A percentile compares a stretch with the other conserved stretches of the same genome.
phyloP scores from a whole-genome alignment of 2,329 filamentous ascomycete species.

The Phialophora tarda region DNA sequence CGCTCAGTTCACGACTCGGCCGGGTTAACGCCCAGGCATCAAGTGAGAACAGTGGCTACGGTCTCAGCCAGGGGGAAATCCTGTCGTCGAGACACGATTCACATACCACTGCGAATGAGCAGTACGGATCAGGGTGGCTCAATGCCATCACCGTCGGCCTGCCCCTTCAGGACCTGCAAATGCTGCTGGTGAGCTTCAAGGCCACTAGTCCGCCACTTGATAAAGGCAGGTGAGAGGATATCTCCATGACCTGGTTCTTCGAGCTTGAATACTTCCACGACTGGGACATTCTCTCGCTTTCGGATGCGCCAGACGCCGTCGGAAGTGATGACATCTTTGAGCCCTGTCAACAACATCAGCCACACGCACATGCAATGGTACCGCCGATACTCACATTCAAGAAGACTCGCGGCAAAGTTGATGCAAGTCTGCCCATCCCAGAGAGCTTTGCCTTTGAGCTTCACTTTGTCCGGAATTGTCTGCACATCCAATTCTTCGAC shows the following conservation, averaged over 20 bases:
- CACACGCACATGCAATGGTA: not conserved
- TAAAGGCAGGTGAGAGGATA: constrained; percentile 78
- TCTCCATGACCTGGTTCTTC: constrained; percentile 76
- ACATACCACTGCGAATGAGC: not conserved
- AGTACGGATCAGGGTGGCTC: constrained; percentile 7
- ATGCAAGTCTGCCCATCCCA: constrained; percentile 97
- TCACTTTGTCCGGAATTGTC: constrained; percentile 76
- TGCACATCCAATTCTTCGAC: constrained; percentile 82
- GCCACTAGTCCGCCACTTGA: constrained; percentile 66
- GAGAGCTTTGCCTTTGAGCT: constrained; percentile 65
- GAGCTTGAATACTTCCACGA: constrained; percentile 75
- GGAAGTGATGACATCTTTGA: constrained; percentile 63
- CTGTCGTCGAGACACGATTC: not conserved
- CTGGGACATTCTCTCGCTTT: constrained; percentile 64
- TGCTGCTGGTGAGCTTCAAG: constrained; percentile 20
- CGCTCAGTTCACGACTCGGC: not conserved
- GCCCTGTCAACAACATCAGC: constrained; percentile 55
- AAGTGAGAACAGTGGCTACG: not conserved
- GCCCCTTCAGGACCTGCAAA: not conserved
- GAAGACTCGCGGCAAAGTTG: constrained; percentile 79
- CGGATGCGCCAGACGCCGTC: constrained; percentile 84
- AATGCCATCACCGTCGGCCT: not conserved
- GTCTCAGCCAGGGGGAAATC: not conserved
- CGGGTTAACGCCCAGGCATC: not conserved
- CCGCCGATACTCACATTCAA: constrained; percentile 70